Conservation (phyloP, 2,329 filamentous ascomycete genomes). For the Chaetomium olivaceum region DNA sequence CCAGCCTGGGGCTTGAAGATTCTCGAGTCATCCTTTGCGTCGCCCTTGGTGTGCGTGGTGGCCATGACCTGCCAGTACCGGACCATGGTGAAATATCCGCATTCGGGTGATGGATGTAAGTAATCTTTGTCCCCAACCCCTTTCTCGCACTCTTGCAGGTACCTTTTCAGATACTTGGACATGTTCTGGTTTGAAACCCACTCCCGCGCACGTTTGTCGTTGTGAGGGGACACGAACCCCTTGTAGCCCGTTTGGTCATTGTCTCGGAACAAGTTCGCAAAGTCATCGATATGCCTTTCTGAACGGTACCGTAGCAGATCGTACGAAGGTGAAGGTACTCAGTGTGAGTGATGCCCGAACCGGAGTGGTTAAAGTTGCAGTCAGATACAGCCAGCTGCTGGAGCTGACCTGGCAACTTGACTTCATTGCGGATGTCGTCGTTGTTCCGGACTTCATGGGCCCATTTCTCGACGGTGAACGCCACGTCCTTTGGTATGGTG, state of each 20-base stretch:
- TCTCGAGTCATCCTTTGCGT: not conserved
- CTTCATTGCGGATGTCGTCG: not conserved
- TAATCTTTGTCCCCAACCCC: not conserved
- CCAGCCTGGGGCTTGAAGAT: not conserved
- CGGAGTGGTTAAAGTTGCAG: not conserved
- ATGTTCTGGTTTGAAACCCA: not conserved
- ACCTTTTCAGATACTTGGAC: not conserved
- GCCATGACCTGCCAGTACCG: conserved; percentile 11
- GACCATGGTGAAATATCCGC: conserved; percentile 1
- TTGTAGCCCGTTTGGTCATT: not conserved
- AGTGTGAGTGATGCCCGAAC: not conserved
- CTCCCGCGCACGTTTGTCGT: not conserved
- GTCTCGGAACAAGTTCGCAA: not conserved
- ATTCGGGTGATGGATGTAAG: not conserved
- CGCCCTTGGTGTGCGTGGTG: not conserved
- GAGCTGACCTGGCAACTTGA: not conserved
- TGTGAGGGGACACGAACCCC: not conserved
- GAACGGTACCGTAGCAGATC: conserved; percentile 1
- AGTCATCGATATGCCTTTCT: not conserved
- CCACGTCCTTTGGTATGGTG: not conserved
- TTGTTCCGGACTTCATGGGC: not conserved
- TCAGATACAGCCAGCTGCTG: not conserved
- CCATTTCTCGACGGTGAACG: not conserved
- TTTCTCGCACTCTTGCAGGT: not conserved
- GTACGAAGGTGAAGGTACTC: conserved; percentile 11